Base-by-base conservation (phyloP, 805 yeast species). In the Zygosaccharomyces bisporus region DNA sequence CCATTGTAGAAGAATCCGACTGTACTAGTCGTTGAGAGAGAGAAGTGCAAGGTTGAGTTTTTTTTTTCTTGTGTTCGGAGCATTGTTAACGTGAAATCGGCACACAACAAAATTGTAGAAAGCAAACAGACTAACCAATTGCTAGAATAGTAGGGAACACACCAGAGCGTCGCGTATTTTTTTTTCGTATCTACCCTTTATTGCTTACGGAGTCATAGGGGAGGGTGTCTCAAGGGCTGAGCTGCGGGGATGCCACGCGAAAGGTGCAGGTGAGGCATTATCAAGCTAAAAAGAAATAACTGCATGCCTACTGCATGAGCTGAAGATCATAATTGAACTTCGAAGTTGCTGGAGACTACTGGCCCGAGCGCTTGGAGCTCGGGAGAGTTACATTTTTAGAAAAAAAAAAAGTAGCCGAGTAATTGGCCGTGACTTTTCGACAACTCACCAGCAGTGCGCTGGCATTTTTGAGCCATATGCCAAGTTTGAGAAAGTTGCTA, bases 1-100 rank as follows among this genome's bases (percentile, higher is more conserved):
- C 53, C 53, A 50, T 50, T n/a, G 30, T 37, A 24, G 20, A 36
- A 23, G 21, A 17, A 24, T 14, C 18, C 31, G 27, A 23, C 31
- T 36, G 39, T 29, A 9, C 14, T 23, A 34, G 37, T 18, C 13
- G 13, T 6, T 34, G 25, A 34, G 16, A 14, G 13, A 34, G 37
- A 34, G 23, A n/a, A 34, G 37, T 13, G 23, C 12, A 18, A 34
- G 4, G 17, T 18, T 34, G 37, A 34, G 37, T 34, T 34, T 18
- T 34, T 34, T 34, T 34, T 34, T 17, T 33, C 21, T 18, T n/a
- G n/a, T n/a, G n/a, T n/a, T n/a, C n/a, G n/a, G n/a, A n/a, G n/a
- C n/a, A n/a, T n/a, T n/a, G 31, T n/a, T 10, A 27, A 27, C n/a
- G 31, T 14, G 31, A 13, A 27, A 27, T 27, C 25, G 16, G n/a